phyloP scores from a whole-genome alignment of 2,329 filamentous ascomycete species.

The Diaporthe aspalathi region DNA sequence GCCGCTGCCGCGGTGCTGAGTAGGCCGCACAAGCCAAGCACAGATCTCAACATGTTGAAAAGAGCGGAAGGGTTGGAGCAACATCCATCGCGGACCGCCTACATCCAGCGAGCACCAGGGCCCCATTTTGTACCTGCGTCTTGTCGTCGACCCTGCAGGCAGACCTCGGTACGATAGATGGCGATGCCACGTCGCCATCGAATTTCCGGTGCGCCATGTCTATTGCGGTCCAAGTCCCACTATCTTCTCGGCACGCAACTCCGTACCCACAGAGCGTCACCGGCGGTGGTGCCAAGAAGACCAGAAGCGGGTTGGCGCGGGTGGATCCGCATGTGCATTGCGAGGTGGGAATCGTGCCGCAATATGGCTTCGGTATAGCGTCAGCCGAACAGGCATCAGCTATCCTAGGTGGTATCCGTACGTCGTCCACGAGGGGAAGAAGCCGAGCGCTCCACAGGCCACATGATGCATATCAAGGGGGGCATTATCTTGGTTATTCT shows the following conservation, averaged over 20 bases:
- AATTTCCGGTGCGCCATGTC: constrained; percentile 24
- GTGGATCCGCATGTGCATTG: constrained; percentile 11
- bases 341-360: constrained; percentile 3
- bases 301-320: constrained; percentile 25
- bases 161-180: constrained; percentile 5
- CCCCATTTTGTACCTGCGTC: constrained; percentile 25
- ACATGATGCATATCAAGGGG: background rate
- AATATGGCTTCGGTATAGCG: constrained; percentile 25
- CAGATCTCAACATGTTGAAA: constrained; percentile 21
- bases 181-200: constrained; percentile 24
- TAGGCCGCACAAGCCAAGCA: constrained; percentile 19
- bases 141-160: background rate
- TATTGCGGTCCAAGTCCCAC: constrained; percentile 22
- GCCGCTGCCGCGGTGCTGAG: constrained; percentile 6
- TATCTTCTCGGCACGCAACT: constrained; percentile 27
- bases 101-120: background rate
- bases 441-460: constrained; percentile 11
- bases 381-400: constrained; percentile 8
- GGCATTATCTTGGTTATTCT: too few relatives aligned
- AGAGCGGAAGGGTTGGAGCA: constrained; percentile 1
- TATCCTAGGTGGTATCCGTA: background rate
- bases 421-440: background rate
- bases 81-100: background rate
- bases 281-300: constrained; percentile 6
- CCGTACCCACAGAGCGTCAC: constrained; percentile 27